phyloP scores from a whole-genome alignment of 140 eudicot genomes.

The Stevia rebaudiana region DNA sequence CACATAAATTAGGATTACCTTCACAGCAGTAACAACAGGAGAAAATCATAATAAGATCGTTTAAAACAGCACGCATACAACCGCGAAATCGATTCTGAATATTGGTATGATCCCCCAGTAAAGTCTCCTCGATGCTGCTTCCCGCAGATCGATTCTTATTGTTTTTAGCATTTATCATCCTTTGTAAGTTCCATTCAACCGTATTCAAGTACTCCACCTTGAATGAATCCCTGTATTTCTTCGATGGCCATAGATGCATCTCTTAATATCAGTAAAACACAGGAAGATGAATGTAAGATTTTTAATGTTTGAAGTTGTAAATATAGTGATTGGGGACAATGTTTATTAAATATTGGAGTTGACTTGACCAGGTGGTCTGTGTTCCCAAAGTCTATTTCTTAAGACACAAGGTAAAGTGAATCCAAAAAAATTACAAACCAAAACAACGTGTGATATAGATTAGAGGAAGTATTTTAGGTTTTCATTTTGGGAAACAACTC shows the following conservation, averaged over 20 bases:
- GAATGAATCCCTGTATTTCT: conserved; percentile 46
- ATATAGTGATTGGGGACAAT: no score
- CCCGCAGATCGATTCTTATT: conserved; percentile 16
- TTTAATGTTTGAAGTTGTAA: no score
- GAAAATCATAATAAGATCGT: conserved; percentile 37
- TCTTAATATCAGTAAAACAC: neutral
- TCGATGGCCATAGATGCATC: conserved; percentile 77
- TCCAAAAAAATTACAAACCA: no score
- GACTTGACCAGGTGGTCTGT: no score
- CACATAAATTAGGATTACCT: conserved; percentile 30
- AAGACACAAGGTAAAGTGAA: no score
- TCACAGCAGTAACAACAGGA: conserved; percentile 62
- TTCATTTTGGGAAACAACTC: no score
- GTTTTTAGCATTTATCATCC: conserved; percentile 35
- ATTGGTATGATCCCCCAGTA: conserved; percentile 16
- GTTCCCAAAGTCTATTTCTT: no score
- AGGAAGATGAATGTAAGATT: no score
- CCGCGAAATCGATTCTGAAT: neutral
- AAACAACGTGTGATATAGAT: no score
- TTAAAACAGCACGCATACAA: conserved; percentile 6
- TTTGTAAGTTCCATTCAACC: conserved; percentile 37
- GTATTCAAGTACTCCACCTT: conserved; percentile 43
- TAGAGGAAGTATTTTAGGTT: no score
- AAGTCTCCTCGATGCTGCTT: conserved; percentile 21
- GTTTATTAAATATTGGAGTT: no score